Conservation (phyloP, 2,329 filamentous ascomycete genomes). For the Cercospora nicotianae region DNA sequence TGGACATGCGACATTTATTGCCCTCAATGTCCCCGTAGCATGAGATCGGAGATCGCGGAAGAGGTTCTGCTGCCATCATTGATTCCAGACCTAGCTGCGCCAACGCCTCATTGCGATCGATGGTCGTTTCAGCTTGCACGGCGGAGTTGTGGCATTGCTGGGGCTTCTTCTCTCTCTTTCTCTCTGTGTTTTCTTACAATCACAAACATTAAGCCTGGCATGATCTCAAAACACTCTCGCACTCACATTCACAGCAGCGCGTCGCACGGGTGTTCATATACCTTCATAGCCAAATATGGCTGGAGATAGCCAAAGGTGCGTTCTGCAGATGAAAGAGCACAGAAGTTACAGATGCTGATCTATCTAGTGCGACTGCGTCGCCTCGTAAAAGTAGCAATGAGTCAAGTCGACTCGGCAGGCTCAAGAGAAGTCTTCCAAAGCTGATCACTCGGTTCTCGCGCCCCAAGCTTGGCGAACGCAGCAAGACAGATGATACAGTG, state of each 20-base stretch:
- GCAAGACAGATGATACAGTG: constrained; percentile 6
- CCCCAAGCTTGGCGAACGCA: background rate
- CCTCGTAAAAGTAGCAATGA: background rate
- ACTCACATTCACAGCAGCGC: background rate
- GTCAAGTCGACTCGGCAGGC: background rate
- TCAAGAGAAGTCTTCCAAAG: constrained; percentile 5
- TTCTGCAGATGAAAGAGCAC: background rate
- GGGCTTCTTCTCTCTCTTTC: background rate
- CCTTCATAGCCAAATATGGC: constrained; percentile 5
- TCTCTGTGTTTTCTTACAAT: background rate
- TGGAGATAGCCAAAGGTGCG: constrained; percentile 6
- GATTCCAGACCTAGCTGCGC: background rate
- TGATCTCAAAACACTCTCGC: background rate
- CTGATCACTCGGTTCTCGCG: background rate
- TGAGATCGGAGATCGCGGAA: background rate
- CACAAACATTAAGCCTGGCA: background rate
- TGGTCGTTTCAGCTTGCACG: background rate
- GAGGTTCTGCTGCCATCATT: background rate
- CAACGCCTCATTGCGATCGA: background rate
- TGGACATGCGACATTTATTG: background rate
- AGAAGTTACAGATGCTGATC: background rate
- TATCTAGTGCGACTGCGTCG: background rate
- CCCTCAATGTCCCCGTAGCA: background rate
- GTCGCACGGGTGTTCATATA: background rate
- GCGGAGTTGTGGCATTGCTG: background rate